Conservation (phyloP, 164 flowering plant genomes). For the Chimonanthus praecox region DNA sequence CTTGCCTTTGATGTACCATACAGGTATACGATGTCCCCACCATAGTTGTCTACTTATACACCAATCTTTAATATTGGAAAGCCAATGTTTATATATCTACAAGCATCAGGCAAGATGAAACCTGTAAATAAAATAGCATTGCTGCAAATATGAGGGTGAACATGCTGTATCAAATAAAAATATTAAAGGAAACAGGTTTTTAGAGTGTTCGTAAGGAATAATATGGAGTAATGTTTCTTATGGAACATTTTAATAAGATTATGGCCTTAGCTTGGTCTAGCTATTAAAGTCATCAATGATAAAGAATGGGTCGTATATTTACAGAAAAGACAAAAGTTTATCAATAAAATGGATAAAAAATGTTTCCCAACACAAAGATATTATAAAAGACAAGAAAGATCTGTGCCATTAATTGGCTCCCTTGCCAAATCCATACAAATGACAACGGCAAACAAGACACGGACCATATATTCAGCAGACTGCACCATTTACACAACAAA, state of each 20-base stretch:
- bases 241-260: not conserved
- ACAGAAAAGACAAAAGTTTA: not conserved
- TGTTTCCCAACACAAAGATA: not conserved
- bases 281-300: not conserved
- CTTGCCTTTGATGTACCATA: conserved; percentile 86
- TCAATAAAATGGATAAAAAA: not conserved
- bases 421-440: not conserved
- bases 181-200: not conserved
- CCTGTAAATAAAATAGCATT: too few relatives aligned
- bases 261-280: not conserved
- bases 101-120: conserved; percentile 8
- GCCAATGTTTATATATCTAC: conserved; percentile 94
- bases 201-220: too few relatives aligned
- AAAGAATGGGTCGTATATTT: not conserved
- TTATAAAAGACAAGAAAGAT: not conserved
- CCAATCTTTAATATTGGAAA: conserved; percentile 89
- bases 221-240: too few relatives aligned
- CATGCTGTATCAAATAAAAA: too few relatives aligned
- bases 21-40: conserved; percentile 99
- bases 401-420: not conserved
- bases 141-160: too few relatives aligned
- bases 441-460: not conserved
- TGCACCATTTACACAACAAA: not conserved
- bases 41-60: conserved; percentile 97
- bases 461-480: too few relatives aligned